phyloP scores from a whole-genome alignment of 73 alveolate genomes.

The Paramecium octaurelia region DNA sequence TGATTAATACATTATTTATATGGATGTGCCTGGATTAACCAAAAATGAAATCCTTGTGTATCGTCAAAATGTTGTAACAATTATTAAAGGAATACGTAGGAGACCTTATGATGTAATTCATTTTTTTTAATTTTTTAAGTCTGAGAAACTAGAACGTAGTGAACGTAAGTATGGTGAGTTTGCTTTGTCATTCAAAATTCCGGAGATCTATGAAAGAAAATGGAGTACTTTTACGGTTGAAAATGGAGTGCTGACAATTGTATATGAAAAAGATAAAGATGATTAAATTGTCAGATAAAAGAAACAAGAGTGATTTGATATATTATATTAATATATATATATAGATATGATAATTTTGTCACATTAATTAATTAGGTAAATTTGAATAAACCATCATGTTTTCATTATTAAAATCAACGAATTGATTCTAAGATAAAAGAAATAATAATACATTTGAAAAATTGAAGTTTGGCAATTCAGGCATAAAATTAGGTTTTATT shows the following conservation, averaged over 20 bases:
- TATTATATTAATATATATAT: neutral
- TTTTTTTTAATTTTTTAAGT: neutral
- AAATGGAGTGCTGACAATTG: slow-evolving; percentile 57
- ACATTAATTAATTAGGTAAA: slow-evolving; percentile 8
- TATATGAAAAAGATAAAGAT: slow-evolving; percentile 60
- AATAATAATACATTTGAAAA: neutral
- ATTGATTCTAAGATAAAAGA: neutral
- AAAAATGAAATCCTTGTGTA: slow-evolving; percentile 53
- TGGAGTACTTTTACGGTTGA: slow-evolving; percentile 56
- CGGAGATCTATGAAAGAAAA: slow-evolving; percentile 59
- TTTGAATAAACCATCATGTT: neutral
- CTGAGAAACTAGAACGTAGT: slow-evolving; percentile 49
- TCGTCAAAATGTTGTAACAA: slow-evolving; percentile 51
- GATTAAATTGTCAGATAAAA: slow-evolving; percentile 42
- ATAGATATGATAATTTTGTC: neutral
- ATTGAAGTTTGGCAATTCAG: slow-evolving; percentile 38
- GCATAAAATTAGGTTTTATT: neutral
- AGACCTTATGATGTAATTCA: slow-evolving; percentile 49
- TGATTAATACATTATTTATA: slow-evolving; percentile 51
- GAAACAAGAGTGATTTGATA: neutral
- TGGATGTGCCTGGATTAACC: slow-evolving; percentile 65
- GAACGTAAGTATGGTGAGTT: slow-evolving; percentile 67
- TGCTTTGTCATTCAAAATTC: slow-evolving; percentile 57
- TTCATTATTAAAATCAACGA: neutral
- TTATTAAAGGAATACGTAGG: slow-evolving; percentile 46